Evolutionary conservation across 352 stramenopile species (phyloP).

Genomic region (Pythium diclinum): DNA sequence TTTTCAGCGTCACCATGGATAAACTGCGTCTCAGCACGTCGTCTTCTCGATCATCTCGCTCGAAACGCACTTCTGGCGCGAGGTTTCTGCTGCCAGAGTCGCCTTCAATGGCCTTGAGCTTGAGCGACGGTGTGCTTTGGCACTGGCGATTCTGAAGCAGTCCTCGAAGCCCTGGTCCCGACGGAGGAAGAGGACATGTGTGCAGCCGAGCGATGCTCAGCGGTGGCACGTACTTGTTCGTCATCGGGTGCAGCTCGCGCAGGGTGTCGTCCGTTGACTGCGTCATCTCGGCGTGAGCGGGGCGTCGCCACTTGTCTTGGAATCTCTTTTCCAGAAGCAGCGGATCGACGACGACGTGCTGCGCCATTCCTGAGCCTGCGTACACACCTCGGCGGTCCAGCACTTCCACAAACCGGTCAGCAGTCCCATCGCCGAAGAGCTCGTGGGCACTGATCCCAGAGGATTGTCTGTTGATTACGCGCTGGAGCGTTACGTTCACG

Average conservation of each 20-base stretch:
- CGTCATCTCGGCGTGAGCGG: conserved; percentile 10
- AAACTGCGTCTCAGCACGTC: conserved; percentile 59
- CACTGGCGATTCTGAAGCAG: conserved; percentile 21
- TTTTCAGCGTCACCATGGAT: conserved; percentile 54
- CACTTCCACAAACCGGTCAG: conserved; percentile 56
- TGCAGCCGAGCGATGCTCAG: conserved; percentile 47
- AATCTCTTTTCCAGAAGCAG: conserved; percentile 54
- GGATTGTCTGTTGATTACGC: conserved; percentile 7
- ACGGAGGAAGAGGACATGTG: not conserved
- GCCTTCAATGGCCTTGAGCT: conserved; percentile 10
- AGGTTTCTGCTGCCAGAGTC: not conserved
- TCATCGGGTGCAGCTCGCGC: conserved; percentile 37
- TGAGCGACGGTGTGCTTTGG: conserved; percentile 23
- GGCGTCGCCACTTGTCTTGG: conserved; percentile 51
- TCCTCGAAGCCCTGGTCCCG: not conserved
- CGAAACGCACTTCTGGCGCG: not conserved
- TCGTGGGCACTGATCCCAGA: not conserved
- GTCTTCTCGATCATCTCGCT: conserved; percentile 28
- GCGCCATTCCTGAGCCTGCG: conserved; percentile 29
- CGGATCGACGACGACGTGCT: conserved; percentile 53
- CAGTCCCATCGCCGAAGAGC: conserved; percentile 22
- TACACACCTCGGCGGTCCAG: conserved; percentile 36
- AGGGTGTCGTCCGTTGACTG: conserved; percentile 43
- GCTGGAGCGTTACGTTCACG: conserved; percentile 25
- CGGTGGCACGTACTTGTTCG: conserved; percentile 54